Conservation (phyloP, 345 rosid genomes). For the Brassica juncea region DNA sequence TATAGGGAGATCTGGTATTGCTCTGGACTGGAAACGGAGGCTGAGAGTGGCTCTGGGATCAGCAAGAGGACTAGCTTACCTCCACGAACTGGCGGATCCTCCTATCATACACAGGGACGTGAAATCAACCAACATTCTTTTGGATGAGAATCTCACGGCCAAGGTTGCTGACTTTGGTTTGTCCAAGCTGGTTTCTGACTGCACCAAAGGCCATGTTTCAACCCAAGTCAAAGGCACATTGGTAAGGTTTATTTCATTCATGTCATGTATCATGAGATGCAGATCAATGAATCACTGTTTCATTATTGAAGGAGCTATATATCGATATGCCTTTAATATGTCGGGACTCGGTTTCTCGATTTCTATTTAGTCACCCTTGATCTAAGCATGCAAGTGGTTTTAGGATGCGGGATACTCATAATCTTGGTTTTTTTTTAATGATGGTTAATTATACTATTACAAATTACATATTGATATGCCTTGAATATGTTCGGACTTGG, state of each 20-base stretch:
- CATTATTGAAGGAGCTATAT: neutral
- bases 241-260: slow-evolving; percentile 46
- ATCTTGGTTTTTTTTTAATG: too few species aligned
- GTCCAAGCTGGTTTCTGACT: slow-evolving; percentile 87
- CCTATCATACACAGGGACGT: slow-evolving; percentile 95
- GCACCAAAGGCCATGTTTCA: slow-evolving; percentile 93
- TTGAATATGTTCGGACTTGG: too few species aligned
- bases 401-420: too few species aligned
- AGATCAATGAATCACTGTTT: neutral
- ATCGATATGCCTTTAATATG: neutral
- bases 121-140: slow-evolving; percentile 80
- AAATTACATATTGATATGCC: too few species aligned
- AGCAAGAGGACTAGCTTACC: slow-evolving; percentile 90
- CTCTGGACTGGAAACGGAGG: slow-evolving; percentile 88
- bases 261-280: neutral
- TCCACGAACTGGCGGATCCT: slow-evolving; percentile 95
- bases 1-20: slow-evolving; percentile 65
- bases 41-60: slow-evolving; percentile 87
- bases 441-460: too few species aligned
- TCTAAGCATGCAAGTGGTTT: too few species aligned
- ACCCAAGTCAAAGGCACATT: slow-evolving; percentile 99
- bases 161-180: slow-evolving; percentile 97
- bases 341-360: too few species aligned
- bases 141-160: slow-evolving; percentile 81
- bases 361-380: too few species aligned